phyloP scores from a whole-genome alignment of 2,329 filamentous ascomycete species.

The Pseudogymnoascus sp. region DNA sequence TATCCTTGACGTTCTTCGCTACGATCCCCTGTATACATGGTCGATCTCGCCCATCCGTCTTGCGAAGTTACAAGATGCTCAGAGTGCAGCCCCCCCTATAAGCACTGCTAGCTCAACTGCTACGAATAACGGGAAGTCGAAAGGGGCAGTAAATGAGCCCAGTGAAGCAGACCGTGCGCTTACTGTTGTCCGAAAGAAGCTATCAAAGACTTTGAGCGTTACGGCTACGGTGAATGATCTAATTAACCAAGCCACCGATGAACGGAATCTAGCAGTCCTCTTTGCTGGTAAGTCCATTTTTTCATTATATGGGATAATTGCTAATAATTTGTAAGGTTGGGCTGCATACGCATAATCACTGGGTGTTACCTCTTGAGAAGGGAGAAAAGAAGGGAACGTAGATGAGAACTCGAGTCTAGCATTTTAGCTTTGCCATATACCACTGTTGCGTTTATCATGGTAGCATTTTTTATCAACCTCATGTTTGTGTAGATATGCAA shows the following conservation, averaged over 20 bases:
- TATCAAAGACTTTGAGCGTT: conserved; percentile 88
- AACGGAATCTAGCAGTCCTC: conserved; percentile 81
- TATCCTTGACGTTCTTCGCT: conserved; percentile 92
- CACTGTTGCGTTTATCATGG: background rate
- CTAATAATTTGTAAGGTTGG: conserved; percentile 33
- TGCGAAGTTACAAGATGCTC: conserved; percentile 55
- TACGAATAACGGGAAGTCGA: conserved; percentile 25
- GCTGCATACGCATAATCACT: conserved; percentile 37
- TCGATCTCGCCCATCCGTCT: conserved; percentile 66
- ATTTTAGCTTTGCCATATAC: conserved; percentile 7
- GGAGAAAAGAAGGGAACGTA: background rate
- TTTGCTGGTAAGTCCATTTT: conserved; percentile 48
- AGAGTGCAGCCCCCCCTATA: conserved; percentile 33
- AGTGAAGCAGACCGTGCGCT: conserved; percentile 86
- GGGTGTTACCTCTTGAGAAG: background rate
- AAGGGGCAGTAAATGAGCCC: conserved; percentile 44
- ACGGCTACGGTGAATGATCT: conserved; percentile 93
- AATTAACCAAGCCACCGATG: conserved; percentile 91
- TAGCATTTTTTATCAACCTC: background rate
- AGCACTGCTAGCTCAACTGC: conserved; percentile 19
- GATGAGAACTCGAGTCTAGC: background rate
- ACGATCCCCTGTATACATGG: conserved; percentile 95
- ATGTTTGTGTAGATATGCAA: background rate
- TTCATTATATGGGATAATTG: background rate
- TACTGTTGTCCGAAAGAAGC: conserved; percentile 89